Percentiles rank a stretch among this genome's conserved stretches.
Conservation (phyloP, 2,329 filamentous ascomycete genomes). For the Fusarium illudens region DNA sequence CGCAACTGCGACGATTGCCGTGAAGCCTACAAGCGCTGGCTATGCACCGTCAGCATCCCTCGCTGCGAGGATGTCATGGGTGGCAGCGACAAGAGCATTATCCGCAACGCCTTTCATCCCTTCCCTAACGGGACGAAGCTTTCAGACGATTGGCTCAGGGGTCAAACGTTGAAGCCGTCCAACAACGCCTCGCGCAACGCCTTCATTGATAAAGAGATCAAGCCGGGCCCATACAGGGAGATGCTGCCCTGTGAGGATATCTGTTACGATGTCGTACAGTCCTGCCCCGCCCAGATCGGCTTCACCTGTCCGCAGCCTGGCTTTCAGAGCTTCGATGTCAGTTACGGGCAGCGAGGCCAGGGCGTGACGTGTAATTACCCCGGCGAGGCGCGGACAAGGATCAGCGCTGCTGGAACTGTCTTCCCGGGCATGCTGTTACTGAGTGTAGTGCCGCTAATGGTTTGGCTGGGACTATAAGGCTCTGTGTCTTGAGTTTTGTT, state of each 20-base stretch:
- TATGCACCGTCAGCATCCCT: slow-evolving; percentile 92
- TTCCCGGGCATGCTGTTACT: slow-evolving; percentile 31
- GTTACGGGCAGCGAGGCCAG: slow-evolving; percentile 45
- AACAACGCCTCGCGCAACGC: slow-evolving; percentile 69
- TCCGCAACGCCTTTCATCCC: slow-evolving; percentile 73
- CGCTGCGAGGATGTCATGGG: slow-evolving; percentile 86
- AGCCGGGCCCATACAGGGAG: slow-evolving; percentile 93
- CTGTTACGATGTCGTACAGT: slow-evolving; percentile 86
- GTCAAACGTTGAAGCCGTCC: slow-evolving; percentile 33
- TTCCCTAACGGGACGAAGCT: slow-evolving; percentile 75
- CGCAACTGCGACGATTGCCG: slow-evolving; percentile 79
- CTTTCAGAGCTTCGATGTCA: slow-evolving; percentile 46
- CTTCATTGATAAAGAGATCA: slow-evolving; percentile 74
- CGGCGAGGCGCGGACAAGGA: slow-evolving; percentile 47
- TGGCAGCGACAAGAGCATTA: slow-evolving; percentile 52
- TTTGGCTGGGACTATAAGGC: slow-evolving; percentile 31
- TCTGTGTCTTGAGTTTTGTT: not conserved
- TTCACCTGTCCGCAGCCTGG: slow-evolving; percentile 75
- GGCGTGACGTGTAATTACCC: slow-evolving; percentile 51
- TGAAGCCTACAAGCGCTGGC: slow-evolving; percentile 88
- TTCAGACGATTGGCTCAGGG: slow-evolving; percentile 46
- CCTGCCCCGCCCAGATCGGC: slow-evolving; percentile 78
- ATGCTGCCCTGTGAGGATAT: slow-evolving; percentile 87
- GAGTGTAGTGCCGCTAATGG: slow-evolving; percentile 21
- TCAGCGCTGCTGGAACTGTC: slow-evolving; percentile 22